A percentile compares a stretch with the other conserved stretches of the same genome.
These are phyloP conservation scores for Tulasnella sp. DNA, from an alignment of 768 basidiomycete species.

Conservation along the genomic window DNA sequence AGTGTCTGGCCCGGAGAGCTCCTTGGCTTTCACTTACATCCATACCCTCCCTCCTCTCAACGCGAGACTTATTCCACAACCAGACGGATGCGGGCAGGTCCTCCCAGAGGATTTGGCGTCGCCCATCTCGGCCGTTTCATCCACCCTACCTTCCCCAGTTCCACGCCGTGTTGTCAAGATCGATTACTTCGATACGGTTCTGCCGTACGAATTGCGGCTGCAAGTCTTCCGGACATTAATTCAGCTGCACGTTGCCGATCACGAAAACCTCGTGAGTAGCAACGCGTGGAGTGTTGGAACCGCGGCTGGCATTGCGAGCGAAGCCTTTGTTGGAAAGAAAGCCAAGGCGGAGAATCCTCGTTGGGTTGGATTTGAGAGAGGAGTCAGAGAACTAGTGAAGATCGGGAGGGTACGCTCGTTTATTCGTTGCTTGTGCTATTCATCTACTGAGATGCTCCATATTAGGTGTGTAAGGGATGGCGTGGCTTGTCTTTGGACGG, in stretches of 20 bases:
- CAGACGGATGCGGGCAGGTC: conserved; percentile 10
- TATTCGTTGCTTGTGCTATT: not conserved
- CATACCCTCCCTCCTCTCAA: conserved; percentile 15
- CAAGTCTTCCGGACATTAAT: conserved; percentile 14
- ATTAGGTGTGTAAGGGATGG: conserved; percentile 83
- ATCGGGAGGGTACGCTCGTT: conserved; percentile 63
- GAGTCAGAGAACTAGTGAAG: conserved; percentile 71
- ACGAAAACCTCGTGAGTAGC: conserved; percentile 28
- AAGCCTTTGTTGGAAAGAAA: not conserved
- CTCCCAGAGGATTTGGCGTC: conserved; percentile 6
- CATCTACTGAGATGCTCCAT: conserved; percentile 10
- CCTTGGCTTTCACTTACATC: conserved; percentile 15
- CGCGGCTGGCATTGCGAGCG: conserved; percentile 49
- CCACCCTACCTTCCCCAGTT: not conserved
- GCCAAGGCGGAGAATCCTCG: not conserved
- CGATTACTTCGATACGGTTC: conserved; percentile 12
- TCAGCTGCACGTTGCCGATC: conserved; percentile 14
- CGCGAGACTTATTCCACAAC: conserved; percentile 15
- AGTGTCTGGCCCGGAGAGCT: not conserved
- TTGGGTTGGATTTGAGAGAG: conserved; percentile 74
- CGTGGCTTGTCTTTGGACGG: conserved; percentile 73
- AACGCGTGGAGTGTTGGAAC: conserved; percentile 58
- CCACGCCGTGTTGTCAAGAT: not conserved
- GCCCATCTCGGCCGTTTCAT: not conserved
- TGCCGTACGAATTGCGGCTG: conserved; percentile 24